Base-by-base conservation (phyloP, 371 early-diverging fungal genomes). In the Actinomucor elegans region DNA sequence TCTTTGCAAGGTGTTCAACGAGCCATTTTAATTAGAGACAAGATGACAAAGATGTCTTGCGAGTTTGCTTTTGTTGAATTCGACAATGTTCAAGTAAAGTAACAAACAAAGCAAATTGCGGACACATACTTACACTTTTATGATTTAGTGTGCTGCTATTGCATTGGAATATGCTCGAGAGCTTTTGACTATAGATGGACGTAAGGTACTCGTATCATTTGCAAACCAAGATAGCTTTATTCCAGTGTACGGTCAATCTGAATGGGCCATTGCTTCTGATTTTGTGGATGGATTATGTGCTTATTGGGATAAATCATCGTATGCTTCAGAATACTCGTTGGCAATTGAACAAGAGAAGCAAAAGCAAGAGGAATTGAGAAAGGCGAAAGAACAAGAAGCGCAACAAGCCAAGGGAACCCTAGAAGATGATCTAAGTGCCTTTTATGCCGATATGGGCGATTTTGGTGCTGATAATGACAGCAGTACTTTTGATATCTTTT, bases 61-160 rank as follows among this genome's bases (percentile, higher is more conserved):
- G 81, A 79, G 23, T 85, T 80, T 58, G 83, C 78, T 2, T 84
- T 84, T 69, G 53, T 78, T 12, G 82, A 81, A 54, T 81, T 77
- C 53, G 24, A 44, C 11, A 63, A 63, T 59, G 59, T 58, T 5
- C 54, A 67, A 35, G 73, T 77, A 63, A 36, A n/a, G n/a, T n/a
- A n/a, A n/a, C n/a, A n/a, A n/a, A n/a, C n/a, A n/a, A n/a, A n/a
- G n/a, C n/a, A n/a, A n/a, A n/a, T n/a, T n/a, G n/a, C n/a, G n/a
- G n/a, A n/a, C n/a, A n/a, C n/a, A n/a, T n/a, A n/a, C n/a, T n/a
- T n/a, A n/a, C n/a, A n/a, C n/a, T n/a, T n/a, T 37, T 18, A 3
- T 15, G 14, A 23, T 7, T 15, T 52, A 73, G 74, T 43, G 36
- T 47, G 70, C 73, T 9, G 51, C 64, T 23, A 45, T 45, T n/a